Percentiles rank a stretch among this genome's conserved stretches.
Evolutionary conservation across 129 eudicot genomes (phyloP).

Genomic region (Heracleum sosnowskyi): DNA sequence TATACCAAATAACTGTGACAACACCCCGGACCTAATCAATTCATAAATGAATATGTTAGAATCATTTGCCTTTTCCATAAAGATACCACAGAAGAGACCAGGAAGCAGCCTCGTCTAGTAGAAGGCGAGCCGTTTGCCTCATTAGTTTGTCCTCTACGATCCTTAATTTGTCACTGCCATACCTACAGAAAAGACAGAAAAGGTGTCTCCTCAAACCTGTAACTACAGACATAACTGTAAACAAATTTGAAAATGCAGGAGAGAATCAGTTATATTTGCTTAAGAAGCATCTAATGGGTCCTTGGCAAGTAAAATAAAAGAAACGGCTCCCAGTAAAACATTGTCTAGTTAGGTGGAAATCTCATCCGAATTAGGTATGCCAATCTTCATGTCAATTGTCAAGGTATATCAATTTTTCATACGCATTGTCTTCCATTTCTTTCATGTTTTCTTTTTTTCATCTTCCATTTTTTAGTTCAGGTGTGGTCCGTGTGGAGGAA

Average conservation of each 20-base stretch:
- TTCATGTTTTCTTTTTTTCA: not conserved
- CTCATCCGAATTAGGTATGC: not conserved
- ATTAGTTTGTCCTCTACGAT: slow-evolving; percentile 84
- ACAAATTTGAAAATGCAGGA: not conserved
- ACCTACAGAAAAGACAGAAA: slow-evolving; percentile 36
- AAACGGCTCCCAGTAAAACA: not conserved
- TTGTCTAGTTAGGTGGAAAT: not conserved
- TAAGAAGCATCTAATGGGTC: not conserved
- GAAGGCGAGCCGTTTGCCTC: slow-evolving; percentile 77
- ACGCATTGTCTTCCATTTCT: not conserved
- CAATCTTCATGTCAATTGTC: not conserved
- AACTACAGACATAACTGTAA: not conserved
- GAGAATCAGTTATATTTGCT: not conserved
- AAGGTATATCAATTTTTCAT: not conserved
- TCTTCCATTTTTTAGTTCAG: not conserved
- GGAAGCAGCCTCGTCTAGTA: slow-evolving; percentile 98
- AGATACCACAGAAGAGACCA: slow-evolving; percentile 98
- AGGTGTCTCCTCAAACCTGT: slow-evolving; percentile 14
- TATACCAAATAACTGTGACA: not conserved
- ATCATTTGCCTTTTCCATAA: slow-evolving; percentile 78
- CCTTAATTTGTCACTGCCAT: slow-evolving; percentile 69
- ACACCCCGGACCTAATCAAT: not conserved
- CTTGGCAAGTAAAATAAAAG: not conserved
- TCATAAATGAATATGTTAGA: not conserved
- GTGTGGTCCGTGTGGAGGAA: not conserved